phyloP scores from a whole-genome alignment of 768 basidiomycete genomes.

The Hysterangium stoloniferum region DNA sequence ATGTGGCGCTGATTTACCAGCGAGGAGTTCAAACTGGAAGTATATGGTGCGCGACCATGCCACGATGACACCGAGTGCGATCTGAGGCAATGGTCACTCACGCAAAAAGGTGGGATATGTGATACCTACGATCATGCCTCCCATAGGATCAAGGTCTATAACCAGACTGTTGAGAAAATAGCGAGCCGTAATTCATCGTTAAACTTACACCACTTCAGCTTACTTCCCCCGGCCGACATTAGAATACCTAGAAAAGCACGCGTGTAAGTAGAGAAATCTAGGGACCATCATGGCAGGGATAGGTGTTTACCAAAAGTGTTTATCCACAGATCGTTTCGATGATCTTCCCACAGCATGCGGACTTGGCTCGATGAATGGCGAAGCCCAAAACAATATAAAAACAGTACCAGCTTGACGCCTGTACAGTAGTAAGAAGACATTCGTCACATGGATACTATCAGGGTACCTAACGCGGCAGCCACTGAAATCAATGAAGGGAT shows the following conservation, averaged over 20 bases:
- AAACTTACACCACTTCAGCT: slow-evolving; percentile 70
- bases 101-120: not conserved
- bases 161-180: slow-evolving; percentile 21
- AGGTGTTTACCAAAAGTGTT: slow-evolving; percentile 59
- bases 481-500: slow-evolving; percentile 81
- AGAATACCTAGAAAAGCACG: slow-evolving; percentile 48
- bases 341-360: slow-evolving; percentile 92
- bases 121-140: slow-evolving; percentile 61
- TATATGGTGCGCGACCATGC: slow-evolving; percentile 75
- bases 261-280: slow-evolving; percentile 11
- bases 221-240: slow-evolving; percentile 79
- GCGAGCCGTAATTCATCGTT: not conserved
- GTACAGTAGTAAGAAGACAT: slow-evolving; percentile 4
- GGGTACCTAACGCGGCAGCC: slow-evolving; percentile 65
- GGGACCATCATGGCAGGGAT: slow-evolving; percentile 1
- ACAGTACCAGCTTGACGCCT: slow-evolving; percentile 83
- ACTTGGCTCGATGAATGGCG: slow-evolving; percentile 86
- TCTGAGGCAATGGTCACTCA: slow-evolving; percentile 34
- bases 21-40: slow-evolving; percentile 75
- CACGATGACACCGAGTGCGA: slow-evolving; percentile 68
- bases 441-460: not conserved
- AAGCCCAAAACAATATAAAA: slow-evolving; percentile 78
- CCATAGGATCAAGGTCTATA: slow-evolving; percentile 68
- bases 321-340: slow-evolving; percentile 86
- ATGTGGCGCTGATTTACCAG: slow-evolving; percentile 86